Percentiles rank a stretch among this genome's conserved stretches.
These are phyloP conservation scores for Camellia lanceoleosa DNA, from an alignment of 148 eudicot species.

Conservation along the genomic window DNA sequence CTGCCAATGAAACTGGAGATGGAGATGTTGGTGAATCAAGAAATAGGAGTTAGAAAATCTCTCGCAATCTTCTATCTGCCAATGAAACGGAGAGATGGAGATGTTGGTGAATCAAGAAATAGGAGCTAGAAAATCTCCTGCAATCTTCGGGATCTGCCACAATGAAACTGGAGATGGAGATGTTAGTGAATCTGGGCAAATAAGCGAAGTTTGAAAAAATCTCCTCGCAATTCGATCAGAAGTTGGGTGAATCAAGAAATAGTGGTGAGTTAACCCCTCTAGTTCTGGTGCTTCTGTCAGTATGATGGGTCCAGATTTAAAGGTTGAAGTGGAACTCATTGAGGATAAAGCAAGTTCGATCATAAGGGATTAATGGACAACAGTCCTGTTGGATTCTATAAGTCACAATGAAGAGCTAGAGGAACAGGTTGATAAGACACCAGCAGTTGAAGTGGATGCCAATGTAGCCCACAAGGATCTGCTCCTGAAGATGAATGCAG, in stretches of 20 bases:
- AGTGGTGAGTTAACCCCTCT: constrained; percentile 26
- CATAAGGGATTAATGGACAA: too few species aligned
- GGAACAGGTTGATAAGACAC: constrained; percentile 18
- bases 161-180: constrained; percentile 25
- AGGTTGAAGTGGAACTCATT: constrained; percentile 22
- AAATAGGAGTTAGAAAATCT: constrained; percentile 11
- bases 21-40: constrained; percentile 23
- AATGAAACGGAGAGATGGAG: constrained; percentile 24
- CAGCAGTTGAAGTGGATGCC: constrained; percentile 23
- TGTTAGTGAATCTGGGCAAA: constrained; percentile 21
- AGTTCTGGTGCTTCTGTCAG: constrained; percentile 17
- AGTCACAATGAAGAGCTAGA: constrained; percentile 21
- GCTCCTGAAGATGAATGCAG: constrained; percentile 35
- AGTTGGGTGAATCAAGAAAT: constrained; percentile 23
- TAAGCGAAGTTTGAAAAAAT: constrained; percentile 2
- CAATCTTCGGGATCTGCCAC: constrained; percentile 22
- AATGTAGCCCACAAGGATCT: constrained; percentile 26
- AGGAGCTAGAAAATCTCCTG: constrained; percentile 12
- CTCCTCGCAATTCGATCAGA: constrained; percentile 24
- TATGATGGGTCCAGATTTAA: constrained; percentile 4
- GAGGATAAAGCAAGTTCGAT: constrained; percentile 24
- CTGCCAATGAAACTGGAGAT: constrained; percentile 25
- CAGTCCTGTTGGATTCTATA: constrained; percentile 15
- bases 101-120: constrained; percentile 22
- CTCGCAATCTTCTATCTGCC: constrained; percentile 20